Base-by-base conservation (phyloP, 306 rosid species). In the Pterocarpus santalinus region DNA sequence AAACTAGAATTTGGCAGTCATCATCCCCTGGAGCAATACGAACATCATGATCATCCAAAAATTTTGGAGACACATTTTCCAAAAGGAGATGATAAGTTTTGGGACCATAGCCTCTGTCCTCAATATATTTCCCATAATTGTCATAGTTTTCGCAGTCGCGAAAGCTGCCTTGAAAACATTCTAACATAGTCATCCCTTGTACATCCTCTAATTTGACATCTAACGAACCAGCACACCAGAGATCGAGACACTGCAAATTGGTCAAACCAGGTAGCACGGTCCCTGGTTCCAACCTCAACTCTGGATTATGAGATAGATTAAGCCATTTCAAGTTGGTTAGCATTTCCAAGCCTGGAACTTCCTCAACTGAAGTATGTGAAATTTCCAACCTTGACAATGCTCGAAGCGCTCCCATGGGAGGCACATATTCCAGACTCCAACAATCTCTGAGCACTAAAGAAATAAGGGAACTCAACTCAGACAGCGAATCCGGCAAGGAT, bases 241-340 rank as follows among this genome's bases (percentile, higher is more conserved):
- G 62, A 38, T 57, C 41, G 1, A 81, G 76, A 62, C 67, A 81
- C 38, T 67, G 65, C 8, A 74, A 7, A 56, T 43, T 9, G 34
- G 53, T 66, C 14, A 66, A 60, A 11, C 56, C 2, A 0, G 49
- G 28, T 43, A 79, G 13, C 28, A 75, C 36, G 49, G 9, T 4
- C 49, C 49, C 32, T 36, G 76, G 35, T 33, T 5, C 28, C 2
- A 44, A 10, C 5, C 1, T 22, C 69, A 79, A 70, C 0, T 38
- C 0, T 0, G 0, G 0, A 8, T 72, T 30, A 0, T 0, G 0
- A 1, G 64, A 58, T 3, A 76, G 16, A 69, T 76, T 22, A 38
- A 82, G 85, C 81, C 43, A 82, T 61, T 3, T 9, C 44, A 78
- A 43, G 22, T 68, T 67, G 16, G 39, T 33, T 39, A 67, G 35